These are phyloP conservation scores for Cercospora sp. DNA, from an alignment of 2,329 filamentous ascomycete species.

Conservation along the genomic window DNA sequence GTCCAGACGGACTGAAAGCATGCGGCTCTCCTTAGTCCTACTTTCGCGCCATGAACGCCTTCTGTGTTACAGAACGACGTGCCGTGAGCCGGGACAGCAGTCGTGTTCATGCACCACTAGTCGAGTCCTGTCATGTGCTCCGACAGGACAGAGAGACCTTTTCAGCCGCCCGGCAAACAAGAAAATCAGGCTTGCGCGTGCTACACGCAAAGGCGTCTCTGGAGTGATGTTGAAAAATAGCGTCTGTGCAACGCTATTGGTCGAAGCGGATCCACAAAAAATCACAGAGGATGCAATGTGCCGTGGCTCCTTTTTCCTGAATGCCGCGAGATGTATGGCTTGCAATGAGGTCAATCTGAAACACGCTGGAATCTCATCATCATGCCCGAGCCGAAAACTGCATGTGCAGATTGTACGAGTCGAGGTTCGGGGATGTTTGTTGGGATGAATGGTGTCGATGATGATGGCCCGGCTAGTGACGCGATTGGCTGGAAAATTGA, in stretches of 20 bases:
- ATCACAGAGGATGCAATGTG: slow-evolving; percentile 4
- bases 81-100: slow-evolving; percentile 12
- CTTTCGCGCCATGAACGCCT: background rate
- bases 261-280: slow-evolving; percentile 1
- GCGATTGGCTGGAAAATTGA: slow-evolving; percentile 3
- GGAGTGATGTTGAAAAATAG: slow-evolving; percentile 8
- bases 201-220: background rate
- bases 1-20: background rate
- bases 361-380: slow-evolving; percentile 1
- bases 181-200: slow-evolving; percentile 3
- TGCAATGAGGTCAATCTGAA: slow-evolving; percentile 4
- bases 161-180: slow-evolving; percentile 7
- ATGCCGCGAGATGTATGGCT: slow-evolving; percentile 6
- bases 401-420: background rate
- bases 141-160: background rate
- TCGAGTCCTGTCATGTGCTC: slow-evolving; percentile 2
- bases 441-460: background rate
- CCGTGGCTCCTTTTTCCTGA: slow-evolving; percentile 1
- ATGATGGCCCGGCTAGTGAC: background rate
- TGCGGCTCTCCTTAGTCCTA: slow-evolving; percentile 5
- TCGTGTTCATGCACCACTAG: slow-evolving; percentile 5
- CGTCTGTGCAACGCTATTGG: slow-evolving; percentile 6
- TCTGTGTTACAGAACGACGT: background rate
- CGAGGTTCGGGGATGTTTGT: background rate
- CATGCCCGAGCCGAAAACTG: background rate